Conservation (phyloP, 2,329 filamentous ascomycete genomes). For the Hymenoscyphus fraxineus region DNA sequence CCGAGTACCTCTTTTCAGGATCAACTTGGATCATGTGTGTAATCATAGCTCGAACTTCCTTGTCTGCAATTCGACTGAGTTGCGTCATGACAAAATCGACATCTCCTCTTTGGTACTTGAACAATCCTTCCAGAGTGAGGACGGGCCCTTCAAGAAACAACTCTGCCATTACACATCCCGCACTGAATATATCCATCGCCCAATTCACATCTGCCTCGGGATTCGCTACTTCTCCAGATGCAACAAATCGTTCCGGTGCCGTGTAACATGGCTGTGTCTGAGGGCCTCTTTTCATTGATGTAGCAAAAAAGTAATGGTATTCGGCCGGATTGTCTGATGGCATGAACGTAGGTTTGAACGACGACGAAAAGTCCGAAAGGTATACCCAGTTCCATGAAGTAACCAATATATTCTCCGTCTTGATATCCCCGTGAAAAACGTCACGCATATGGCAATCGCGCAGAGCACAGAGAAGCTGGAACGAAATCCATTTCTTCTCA, state of each 20-base stretch:
- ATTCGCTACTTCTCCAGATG: slow-evolving; percentile 62
- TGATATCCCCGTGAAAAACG: slow-evolving; percentile 96
- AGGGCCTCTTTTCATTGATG: slow-evolving; percentile 66
- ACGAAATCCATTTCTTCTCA: slow-evolving; percentile 98
- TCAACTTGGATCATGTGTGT: slow-evolving; percentile 95
- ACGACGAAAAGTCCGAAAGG: slow-evolving; percentile 92
- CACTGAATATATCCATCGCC: slow-evolving; percentile 99
- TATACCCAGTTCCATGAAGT: slow-evolving; percentile 99
- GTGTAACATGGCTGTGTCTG: slow-evolving; percentile 73
- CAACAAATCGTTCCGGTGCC: slow-evolving; percentile 86
- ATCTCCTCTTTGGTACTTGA: slow-evolving; percentile 87
- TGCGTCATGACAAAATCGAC: slow-evolving; percentile 75
- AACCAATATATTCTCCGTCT: slow-evolving; percentile 93
- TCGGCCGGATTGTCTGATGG: slow-evolving; percentile 96
- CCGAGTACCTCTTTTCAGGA: slow-evolving; percentile 85
- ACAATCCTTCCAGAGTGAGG: slow-evolving; percentile 95
- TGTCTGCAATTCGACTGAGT: slow-evolving; percentile 81
- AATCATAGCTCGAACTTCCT: slow-evolving; percentile 82
- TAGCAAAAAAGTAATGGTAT: slow-evolving; percentile 97
- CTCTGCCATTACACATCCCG: slow-evolving; percentile 94
- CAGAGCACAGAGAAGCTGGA: slow-evolving; percentile 87
- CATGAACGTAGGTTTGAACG: slow-evolving; percentile 89
- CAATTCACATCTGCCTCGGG: slow-evolving; percentile 66
- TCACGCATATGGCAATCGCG: slow-evolving; percentile 87
- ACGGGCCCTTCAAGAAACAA: slow-evolving; percentile 92